These are phyloP conservation scores for Erythrophleum ivorense DNA, from an alignment of 331 rosid species.

Conservation along the genomic window DNA sequence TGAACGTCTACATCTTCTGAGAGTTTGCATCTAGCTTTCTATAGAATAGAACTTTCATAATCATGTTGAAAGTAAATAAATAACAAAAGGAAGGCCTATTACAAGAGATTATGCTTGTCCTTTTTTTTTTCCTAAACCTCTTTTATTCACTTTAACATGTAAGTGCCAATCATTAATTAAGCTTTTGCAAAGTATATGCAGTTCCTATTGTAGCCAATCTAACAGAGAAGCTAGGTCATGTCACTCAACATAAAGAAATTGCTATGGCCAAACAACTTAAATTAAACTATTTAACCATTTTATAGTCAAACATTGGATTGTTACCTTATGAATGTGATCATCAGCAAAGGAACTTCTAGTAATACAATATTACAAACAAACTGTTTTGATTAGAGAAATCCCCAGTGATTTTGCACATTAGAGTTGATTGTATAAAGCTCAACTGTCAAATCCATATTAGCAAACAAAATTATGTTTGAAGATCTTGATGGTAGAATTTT, in stretches of 20 bases:
- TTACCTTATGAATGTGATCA: conserved; percentile 5
- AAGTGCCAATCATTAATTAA: not conserved
- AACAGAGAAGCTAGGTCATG: conserved; percentile 21
- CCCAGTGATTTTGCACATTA: not conserved
- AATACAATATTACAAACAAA: not conserved
- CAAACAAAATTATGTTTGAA: conserved; percentile 12
- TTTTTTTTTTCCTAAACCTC: not conserved
- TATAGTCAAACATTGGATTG: not conserved
- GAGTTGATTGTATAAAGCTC: not conserved
- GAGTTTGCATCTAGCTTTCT: not conserved
- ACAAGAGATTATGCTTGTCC: not conserved
- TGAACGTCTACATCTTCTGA: not conserved
- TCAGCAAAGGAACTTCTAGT: conserved; percentile 16
- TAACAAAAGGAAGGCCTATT: not conserved
- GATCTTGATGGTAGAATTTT: conserved; percentile 19
- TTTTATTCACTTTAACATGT: not conserved
- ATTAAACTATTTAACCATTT: not conserved
- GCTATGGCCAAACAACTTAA: not conserved
- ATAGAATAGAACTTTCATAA: not conserved
- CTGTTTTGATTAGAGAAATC: not conserved
- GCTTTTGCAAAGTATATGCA: not conserved
- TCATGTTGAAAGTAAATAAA: conserved; percentile 1
- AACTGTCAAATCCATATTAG: conserved; percentile 8
- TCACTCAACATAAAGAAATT: not conserved
- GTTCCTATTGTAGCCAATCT: not conserved